These are phyloP conservation scores for Colletotrichum sp. DNA, from an alignment of 2,329 filamentous ascomycete species.

Conservation along the genomic window DNA sequence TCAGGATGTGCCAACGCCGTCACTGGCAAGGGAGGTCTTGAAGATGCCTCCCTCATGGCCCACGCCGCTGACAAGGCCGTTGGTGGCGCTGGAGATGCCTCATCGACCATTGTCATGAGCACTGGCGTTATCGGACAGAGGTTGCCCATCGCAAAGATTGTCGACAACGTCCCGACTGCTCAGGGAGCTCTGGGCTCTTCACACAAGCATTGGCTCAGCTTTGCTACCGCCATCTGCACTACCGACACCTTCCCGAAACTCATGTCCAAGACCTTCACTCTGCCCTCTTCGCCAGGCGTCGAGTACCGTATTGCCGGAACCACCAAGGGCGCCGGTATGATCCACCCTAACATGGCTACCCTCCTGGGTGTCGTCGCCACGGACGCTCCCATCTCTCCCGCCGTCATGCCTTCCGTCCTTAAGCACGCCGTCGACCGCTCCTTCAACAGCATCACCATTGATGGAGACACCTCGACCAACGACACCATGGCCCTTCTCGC, in stretches of 20 bases:
- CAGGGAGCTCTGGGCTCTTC: constrained; percentile 72
- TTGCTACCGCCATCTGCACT: constrained; percentile 93
- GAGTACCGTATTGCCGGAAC: constrained; percentile 90
- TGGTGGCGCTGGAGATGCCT: constrained; percentile 41
- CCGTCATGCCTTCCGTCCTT: constrained; percentile 72
- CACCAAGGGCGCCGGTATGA: constrained; percentile 99
- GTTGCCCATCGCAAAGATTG: constrained; percentile 89
- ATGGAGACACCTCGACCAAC: constrained; percentile 97
- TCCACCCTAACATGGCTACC: constrained; percentile 98
- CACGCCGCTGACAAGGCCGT: constrained; percentile 71
- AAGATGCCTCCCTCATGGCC: constrained; percentile 89
- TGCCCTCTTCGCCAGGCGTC: constrained; percentile 77
- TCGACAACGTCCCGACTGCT: constrained; percentile 79
- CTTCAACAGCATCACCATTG: constrained; percentile 96
- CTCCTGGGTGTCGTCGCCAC: constrained; percentile 91
- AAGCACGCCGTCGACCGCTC: constrained; percentile 77
- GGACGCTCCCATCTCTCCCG: constrained; percentile 78
- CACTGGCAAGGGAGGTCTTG: constrained; percentile 85
- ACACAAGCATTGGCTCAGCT: constrained; percentile 85
- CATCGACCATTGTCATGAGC: constrained; percentile 92
- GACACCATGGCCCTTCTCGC: constrained; percentile 95
- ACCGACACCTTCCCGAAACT: constrained; percentile 99
- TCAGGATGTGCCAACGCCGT: constrained; percentile 97
- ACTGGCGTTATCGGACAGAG: constrained; percentile 97
- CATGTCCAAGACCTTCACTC: constrained; percentile 79